phyloP scores from a whole-genome alignment of 768 basidiomycete genomes.

The Kwoniella sp. region DNA sequence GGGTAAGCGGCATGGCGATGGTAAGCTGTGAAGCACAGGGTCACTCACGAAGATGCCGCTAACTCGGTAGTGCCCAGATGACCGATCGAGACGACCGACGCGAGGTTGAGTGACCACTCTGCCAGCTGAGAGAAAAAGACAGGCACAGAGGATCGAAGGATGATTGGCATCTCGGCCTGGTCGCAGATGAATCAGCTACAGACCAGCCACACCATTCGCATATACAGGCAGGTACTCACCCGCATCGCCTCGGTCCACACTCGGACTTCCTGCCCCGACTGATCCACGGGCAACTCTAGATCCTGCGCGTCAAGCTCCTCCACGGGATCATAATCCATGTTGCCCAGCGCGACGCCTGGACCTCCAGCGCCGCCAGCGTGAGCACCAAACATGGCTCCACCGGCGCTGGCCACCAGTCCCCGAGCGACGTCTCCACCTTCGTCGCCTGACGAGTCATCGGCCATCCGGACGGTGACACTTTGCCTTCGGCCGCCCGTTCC shows the following conservation, averaged over 20 bases:
- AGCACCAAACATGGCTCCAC: constrained; percentile 31
- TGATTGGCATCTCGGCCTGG: constrained; percentile 41
- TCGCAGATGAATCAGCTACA: too few relatives aligned
- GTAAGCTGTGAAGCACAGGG: not conserved
- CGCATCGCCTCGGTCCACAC: constrained; percentile 36
- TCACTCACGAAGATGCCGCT: constrained; percentile 63
- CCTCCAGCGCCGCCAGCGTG: constrained; percentile 24
- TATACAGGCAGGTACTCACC: too few relatives aligned
- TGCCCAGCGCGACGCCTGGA: constrained; percentile 9
- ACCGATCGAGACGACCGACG: constrained; percentile 79
- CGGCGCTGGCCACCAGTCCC: constrained; percentile 25
- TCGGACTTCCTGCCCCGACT: constrained; percentile 31
- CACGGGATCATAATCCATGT: constrained; percentile 47
- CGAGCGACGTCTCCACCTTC: constrained; percentile 35
- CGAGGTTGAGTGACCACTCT: constrained; percentile 80
- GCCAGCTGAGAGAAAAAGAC: constrained; percentile 45
- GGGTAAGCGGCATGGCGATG: constrained; percentile 4
- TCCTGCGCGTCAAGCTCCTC: constrained; percentile 46
- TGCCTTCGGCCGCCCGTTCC: not conserved
- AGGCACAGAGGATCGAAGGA: constrained; percentile 34
- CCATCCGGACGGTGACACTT: constrained; percentile 23
- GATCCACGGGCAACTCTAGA: constrained; percentile 39
- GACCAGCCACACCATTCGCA: too few relatives aligned
- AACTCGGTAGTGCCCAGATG: constrained; percentile 85
- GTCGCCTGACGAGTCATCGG: constrained; percentile 37